phyloP scores from a whole-genome alignment of 2,329 filamentous ascomycete species.

The Aspergillus hiratsukae region DNA sequence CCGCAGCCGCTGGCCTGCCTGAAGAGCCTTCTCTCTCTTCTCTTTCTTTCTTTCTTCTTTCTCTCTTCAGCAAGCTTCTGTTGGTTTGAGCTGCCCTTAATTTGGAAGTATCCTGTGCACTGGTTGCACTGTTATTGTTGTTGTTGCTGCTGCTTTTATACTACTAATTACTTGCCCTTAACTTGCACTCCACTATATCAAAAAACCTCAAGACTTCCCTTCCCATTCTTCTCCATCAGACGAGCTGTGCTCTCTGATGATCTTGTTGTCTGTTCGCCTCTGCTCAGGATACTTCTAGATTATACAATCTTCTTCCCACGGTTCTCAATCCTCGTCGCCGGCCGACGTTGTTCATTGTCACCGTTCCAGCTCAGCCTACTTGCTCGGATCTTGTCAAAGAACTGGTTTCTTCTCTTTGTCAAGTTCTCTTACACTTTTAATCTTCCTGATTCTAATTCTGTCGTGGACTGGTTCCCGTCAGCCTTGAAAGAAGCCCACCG shows the following conservation, averaged over 20 bases:
- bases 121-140: slow-evolving; percentile 39
- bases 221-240: slow-evolving; percentile 16
- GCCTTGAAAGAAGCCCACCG: slow-evolving; percentile 12
- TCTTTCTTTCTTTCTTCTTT: slow-evolving; percentile 36
- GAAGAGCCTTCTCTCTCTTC: slow-evolving; percentile 15
- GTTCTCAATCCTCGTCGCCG: slow-evolving; percentile 26
- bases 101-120: slow-evolving; percentile 40
- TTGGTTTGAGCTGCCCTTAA: slow-evolving; percentile 42
- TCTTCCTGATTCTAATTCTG: slow-evolving; percentile 21
- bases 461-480: slow-evolving; percentile 31
- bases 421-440: slow-evolving; percentile 5
- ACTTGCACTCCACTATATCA: slow-evolving; percentile 6
- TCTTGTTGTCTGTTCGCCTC: slow-evolving; percentile 26
- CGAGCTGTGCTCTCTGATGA: slow-evolving; percentile 35
- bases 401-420: slow-evolving; percentile 5
- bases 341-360: slow-evolving; percentile 27
- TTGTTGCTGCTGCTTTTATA: slow-evolving; percentile 36
- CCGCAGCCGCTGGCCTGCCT: slow-evolving; percentile 14
- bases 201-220: slow-evolving; percentile 35
- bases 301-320: slow-evolving; percentile 18
- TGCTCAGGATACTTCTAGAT: slow-evolving; percentile 24
- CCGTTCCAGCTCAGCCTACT: slow-evolving; percentile 23
- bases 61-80: slow-evolving; percentile 62
- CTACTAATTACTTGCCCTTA: slow-evolving; percentile 9
- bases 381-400: slow-evolving; percentile 3